Evolutionary conservation across 441 rosid species (phyloP), one percentile per base, ranked within the genome.

Genomic region (Capsella rubella): DNA sequence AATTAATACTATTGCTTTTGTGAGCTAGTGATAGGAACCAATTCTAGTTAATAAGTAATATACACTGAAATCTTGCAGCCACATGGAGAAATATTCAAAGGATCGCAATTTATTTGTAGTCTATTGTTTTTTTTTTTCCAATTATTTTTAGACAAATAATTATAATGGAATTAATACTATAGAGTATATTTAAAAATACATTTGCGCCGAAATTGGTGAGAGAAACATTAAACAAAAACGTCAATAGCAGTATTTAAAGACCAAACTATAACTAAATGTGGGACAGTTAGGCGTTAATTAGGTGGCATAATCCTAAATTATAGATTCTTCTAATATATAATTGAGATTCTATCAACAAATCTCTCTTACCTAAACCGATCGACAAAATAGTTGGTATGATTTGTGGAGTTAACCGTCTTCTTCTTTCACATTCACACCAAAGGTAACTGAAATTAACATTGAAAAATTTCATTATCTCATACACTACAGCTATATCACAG

Each of bases 271-370:
- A 71, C 67, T 56, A 56, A 70, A 71, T 57, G 67, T 16, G 67
- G 58, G 53, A 49, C 80, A 64, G 80, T 76, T 76, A 71, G 62
- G 76, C 72, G 72, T 76, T 70, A 64, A 69, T 76, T 76, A 71
- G 76, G 72, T 76, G 56, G 31, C 63, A 64, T 64, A 57, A 64
- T 64, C 67, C 51, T 70, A 47, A 56, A 39, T 8, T 63, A 28
- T 28, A 46, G 47, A 76, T 56, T 57, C 46, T 76, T 69, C 29
- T 47, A 16, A n/a, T 1, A 4, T 18, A 62, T 64, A 70, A 64
- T 56, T 56, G 60, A 71, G 76, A 57, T 64, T 64, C 3, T 18
- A 69, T 63, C 31, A 62, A 75, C 25, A 21, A 21, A 21, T 60
- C 32, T 61, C 42, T 13, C 37, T 69, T 53, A 28, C 45, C 60